phyloP scores from a whole-genome alignment of 2,329 filamentous ascomycete genomes.

The Periconia digitata region DNA sequence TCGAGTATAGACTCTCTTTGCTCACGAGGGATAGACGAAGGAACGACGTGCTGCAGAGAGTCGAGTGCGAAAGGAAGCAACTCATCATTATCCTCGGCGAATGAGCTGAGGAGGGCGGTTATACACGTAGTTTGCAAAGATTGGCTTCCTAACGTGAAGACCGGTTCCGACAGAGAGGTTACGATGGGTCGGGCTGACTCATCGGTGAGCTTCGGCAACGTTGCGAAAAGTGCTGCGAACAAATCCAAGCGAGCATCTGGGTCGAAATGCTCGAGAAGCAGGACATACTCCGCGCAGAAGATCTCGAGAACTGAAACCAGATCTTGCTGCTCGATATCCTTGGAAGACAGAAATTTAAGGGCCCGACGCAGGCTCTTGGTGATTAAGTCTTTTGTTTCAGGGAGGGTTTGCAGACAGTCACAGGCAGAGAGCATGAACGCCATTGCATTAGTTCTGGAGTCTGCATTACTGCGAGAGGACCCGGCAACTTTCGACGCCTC shows the following conservation, averaged over 20 bases:
- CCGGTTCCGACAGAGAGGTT: conserved; percentile 21
- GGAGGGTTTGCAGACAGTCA: conserved; percentile 24
- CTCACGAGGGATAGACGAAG: conserved; percentile 30
- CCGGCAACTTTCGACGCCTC: conserved; percentile 27
- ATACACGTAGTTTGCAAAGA: conserved; percentile 22
- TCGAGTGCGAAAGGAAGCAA: conserved; percentile 14
- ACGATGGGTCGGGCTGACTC: conserved; percentile 9
- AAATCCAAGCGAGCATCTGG: conserved; percentile 14
- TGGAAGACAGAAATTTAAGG: conserved; percentile 22
- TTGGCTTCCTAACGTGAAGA: conserved; percentile 22
- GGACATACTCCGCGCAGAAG: conserved; percentile 29
- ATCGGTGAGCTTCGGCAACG: conserved; percentile 14
- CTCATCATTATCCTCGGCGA: conserved; percentile 10
- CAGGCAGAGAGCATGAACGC: conserved; percentile 31
- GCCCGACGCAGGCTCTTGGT: conserved; percentile 21
- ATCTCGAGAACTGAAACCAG: conserved; percentile 22
- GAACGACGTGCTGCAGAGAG: conserved; percentile 25
- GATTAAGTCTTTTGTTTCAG: conserved; percentile 21
- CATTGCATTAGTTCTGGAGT: conserved; percentile 23
- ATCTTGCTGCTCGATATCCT: conserved; percentile 15
- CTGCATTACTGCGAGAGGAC: conserved; percentile 9
- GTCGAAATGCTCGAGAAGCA: conserved; percentile 25
- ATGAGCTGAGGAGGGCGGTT: conserved; percentile 18
- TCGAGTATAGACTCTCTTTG: conserved; percentile 36
- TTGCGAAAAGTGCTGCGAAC: conserved; percentile 21